These are phyloP conservation scores for Copromyces sp. DNA, from an alignment of 495 filamentous ascomycete genomes.

Conservation along the genomic window DNA sequence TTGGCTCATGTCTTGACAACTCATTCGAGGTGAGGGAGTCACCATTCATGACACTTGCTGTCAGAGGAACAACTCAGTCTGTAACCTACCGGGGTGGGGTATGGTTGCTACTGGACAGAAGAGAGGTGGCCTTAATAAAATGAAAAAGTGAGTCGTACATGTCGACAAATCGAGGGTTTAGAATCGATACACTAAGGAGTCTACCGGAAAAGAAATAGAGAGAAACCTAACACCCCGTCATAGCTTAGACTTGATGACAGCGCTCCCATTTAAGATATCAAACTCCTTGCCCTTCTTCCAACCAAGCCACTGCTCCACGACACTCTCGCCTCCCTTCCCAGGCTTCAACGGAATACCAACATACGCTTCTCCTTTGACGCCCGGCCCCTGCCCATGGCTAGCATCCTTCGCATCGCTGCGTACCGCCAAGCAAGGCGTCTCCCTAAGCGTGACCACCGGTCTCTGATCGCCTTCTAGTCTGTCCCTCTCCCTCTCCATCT, in stretches of 20 bases:
- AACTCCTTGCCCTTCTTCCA: constrained; percentile 66
- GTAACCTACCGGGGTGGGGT: neutral
- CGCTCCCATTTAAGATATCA: constrained; percentile 47
- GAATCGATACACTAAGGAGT: neutral
- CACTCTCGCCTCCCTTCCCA: constrained; percentile 61
- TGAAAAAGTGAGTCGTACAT: neutral
- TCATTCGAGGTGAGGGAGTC: neutral
- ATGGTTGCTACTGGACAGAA: neutral
- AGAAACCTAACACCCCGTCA: neutral
- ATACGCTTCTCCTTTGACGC: constrained; percentile 54
- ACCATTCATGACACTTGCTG: neutral
- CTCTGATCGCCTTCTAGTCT: constrained; percentile 58
- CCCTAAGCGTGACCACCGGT: constrained; percentile 57
- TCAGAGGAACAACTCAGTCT: neutral
- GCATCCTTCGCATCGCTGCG: constrained; percentile 21
- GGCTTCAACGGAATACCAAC: constrained; percentile 45
- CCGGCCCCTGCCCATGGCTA: constrained; percentile 37
- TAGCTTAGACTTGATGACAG: neutral
- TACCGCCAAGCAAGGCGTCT: constrained; percentile 53
- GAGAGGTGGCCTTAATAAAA: neutral
- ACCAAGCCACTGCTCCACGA: constrained; percentile 64
- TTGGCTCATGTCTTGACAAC: neutral
- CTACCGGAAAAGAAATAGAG: neutral
- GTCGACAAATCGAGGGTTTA: neutral
- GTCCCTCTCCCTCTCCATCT: constrained; percentile 50